Evolutionary conservation across 1,284 basidiomycete species (phyloP), one percentile per base, ranked within the genome.

Genomic region (Cryptococcus wingfieldii): DNA sequence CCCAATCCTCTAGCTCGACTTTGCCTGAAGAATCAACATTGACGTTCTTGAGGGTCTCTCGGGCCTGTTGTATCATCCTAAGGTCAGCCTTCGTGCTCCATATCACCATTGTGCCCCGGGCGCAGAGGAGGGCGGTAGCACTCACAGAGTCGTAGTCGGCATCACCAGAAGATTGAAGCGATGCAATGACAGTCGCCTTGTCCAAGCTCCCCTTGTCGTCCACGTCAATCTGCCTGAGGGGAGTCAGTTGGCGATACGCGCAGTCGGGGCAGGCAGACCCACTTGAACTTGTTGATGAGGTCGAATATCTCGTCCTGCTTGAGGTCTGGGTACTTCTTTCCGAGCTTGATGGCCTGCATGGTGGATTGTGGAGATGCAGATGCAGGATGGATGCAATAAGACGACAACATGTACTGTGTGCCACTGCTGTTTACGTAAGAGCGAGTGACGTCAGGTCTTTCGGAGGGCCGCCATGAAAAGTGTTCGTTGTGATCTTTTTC

Each of bases 1-100:
- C 93, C 86, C 93, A 98, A 76, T 98, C 95, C 66, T 98, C 96
- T 56, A 98, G 80, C 78, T 98, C 96, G 57, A 99, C 87, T 71
- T 93, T 90, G 38, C 96, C 96, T 66, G 88, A 91, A 7, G 95
- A 87, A 72, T 98, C 95, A 44, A 98, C 84, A 63, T 87, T 88
- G 71, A 98, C 94, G 64, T 88, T 84, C 80, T 99, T 99, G 74
- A 99, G 81, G 0, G 94, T 97, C 77, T 83, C 82, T 62, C 82
- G 69, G 27, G 75, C 77, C 74, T 77, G 57, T n/a, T 5, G 45
- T 19, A 43, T 49, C 18, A 31, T 27, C 31, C 18, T 16, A n/a
- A n/a, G 38, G 38, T 39, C 18, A 41, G 38, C 49, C 45, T 37
- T 31, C 18, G 12, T 50, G 6, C 18, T 39, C 12, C 14, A 13